A percentile compares a stretch with the other conserved stretches of the same genome.
These are phyloP conservation scores for Penicillium sp. DNA, from an alignment of 2,329 filamentous ascomycete genomes.

Conservation along the genomic window DNA sequence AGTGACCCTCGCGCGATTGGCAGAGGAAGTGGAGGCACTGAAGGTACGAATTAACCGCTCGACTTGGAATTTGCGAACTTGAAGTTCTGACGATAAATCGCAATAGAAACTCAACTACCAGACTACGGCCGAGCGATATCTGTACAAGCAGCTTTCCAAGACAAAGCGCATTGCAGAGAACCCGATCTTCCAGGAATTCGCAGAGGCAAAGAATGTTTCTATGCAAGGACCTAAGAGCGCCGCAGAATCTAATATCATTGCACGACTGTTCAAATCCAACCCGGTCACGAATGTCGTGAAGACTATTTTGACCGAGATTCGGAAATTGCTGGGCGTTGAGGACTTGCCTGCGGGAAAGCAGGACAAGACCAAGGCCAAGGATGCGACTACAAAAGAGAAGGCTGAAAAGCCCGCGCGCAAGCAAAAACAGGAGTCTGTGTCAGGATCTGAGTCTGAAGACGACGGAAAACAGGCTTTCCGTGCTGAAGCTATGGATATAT, in stretches of 20 bases:
- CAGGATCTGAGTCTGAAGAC: constrained; percentile 15
- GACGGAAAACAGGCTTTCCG: constrained; percentile 4
- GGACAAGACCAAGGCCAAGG: constrained; percentile 7
- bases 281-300: constrained; percentile 58
- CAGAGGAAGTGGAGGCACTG: constrained; percentile 56
- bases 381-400: constrained; percentile 12
- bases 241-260: constrained; percentile 58
- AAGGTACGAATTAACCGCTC: constrained; percentile 45
- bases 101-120: constrained; percentile 52
- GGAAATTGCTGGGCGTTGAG: constrained; percentile 39
- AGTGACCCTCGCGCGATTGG: constrained; percentile 45
- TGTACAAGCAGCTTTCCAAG: constrained; percentile 58
- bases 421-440: constrained; percentile 5
- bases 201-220: constrained; percentile 38
- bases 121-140: constrained; percentile 52
- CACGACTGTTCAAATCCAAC: constrained; percentile 60
- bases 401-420: neutral
- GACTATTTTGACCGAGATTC: constrained; percentile 45
- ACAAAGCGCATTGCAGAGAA: constrained; percentile 58
- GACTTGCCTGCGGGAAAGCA: constrained; percentile 20
- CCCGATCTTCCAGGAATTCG: constrained; percentile 47
- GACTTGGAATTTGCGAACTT: neutral
- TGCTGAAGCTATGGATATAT: constrained; percentile 16
- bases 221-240: constrained; percentile 42
- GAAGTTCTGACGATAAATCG: constrained; percentile 3